Conservation (phyloP, 2,329 filamentous ascomycete genomes). For the Colletotrichum tamarilloi region DNA sequence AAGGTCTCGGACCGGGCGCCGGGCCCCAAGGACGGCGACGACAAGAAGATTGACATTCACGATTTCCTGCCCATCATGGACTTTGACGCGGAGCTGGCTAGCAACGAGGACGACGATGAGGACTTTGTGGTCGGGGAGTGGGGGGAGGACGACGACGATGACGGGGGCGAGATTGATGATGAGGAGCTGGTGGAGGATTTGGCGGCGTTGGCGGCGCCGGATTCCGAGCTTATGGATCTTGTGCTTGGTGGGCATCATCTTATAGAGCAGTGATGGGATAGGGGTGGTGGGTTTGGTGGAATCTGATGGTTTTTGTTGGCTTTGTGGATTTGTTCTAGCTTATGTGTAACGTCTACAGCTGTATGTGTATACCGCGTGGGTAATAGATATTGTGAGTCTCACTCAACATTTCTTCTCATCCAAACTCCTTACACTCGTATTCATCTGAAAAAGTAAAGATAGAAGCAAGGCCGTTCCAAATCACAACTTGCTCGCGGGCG, state of each 20-base stretch:
- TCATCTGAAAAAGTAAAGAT: not conserved
- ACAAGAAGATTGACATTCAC: conserved; percentile 29
- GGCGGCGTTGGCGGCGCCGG: conserved; percentile 32
- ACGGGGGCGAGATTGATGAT: conserved; percentile 37
- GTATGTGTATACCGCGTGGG: not conserved
- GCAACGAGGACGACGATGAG: conserved; percentile 40
- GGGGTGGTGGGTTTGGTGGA: not conserved
- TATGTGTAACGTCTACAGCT: not conserved
- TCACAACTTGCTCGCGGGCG: conserved; percentile 44
- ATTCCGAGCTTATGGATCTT: conserved; percentile 31
- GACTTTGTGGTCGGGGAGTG: conserved; percentile 36
- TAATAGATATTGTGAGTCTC: not conserved
- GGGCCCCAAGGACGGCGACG: conserved; percentile 38
- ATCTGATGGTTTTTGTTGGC: not conserved
- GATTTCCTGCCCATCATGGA: conserved; percentile 39
- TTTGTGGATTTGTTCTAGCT: not conserved
- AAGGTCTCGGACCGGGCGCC: conserved; percentile 59
- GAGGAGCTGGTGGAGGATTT: conserved; percentile 41
- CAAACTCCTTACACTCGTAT: not conserved
- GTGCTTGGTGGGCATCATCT: conserved; percentile 26
- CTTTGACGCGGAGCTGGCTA: conserved; percentile 37
- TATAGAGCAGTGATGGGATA: conserved; percentile 4
- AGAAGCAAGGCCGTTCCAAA: too few species aligned
- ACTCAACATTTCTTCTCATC: not conserved
- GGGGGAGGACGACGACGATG: conserved; percentile 45